A percentile compares a stretch with the other conserved stretches of the same genome.
phyloP scores from a whole-genome alignment of 2,329 filamentous ascomycete species.

The Ustulina deusta region DNA sequence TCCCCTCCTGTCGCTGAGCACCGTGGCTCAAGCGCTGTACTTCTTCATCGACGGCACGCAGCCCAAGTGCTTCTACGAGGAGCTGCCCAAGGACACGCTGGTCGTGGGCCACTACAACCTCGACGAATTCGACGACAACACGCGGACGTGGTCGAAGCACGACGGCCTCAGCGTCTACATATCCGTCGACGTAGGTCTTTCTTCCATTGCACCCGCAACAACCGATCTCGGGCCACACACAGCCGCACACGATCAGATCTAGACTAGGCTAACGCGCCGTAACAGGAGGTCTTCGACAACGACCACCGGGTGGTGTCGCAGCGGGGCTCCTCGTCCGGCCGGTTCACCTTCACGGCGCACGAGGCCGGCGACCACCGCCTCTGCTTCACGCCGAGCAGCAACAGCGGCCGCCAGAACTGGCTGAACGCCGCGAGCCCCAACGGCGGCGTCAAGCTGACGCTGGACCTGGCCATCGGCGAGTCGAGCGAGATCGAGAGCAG shows the following conservation, averaged over 20 bases:
- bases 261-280: background rate
- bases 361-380: constrained; percentile 96
- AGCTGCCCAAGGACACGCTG: constrained; percentile 95
- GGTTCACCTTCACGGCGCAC: constrained; percentile 95
- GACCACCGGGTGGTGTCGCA: constrained; percentile 96
- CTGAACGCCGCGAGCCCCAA: constrained; percentile 72
- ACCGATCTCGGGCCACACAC: background rate
- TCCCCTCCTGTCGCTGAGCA: constrained; percentile 73
- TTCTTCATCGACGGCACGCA: constrained; percentile 91
- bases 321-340: constrained; percentile 78
- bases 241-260: background rate
- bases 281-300: constrained; percentile 91
- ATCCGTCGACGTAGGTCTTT: constrained; percentile 78
- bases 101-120: constrained; percentile 93
- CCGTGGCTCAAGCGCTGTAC: constrained; percentile 83
- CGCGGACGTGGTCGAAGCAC: constrained; percentile 77
- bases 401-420: constrained; percentile 77
- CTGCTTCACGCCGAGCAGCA: constrained; percentile 89
- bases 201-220: background rate
- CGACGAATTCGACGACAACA: constrained; percentile 82
- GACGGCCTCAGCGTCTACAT: constrained; percentile 86
- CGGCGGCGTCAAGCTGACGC: constrained; percentile 83
- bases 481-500: constrained; percentile 92
- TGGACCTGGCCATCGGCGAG: constrained; percentile 95
- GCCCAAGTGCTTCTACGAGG: constrained; percentile 98